Base-by-base conservation (phyloP, 306 rosid genomes). In the Lagenaria siceraria region DNA sequence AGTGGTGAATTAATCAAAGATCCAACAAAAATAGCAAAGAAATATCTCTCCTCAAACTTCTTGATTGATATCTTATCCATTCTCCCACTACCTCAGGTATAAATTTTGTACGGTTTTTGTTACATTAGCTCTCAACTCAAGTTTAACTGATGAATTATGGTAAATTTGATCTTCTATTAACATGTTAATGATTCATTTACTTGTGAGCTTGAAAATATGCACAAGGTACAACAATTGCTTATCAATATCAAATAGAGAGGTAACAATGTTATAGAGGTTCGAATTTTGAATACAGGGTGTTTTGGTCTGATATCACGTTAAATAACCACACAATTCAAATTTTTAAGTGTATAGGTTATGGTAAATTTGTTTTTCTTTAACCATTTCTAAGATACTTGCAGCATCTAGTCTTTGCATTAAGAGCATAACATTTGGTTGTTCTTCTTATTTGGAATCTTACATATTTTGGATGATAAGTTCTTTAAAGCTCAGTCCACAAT, bases 31-130 rank as follows among this genome's bases (percentile, higher is more conserved):
- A 95, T 95, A 75, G 88, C 88, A 48, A 88, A 77, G 78, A 88
- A 90, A 87, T 95, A 95, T 83, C 53, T 95, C 31, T 79, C 64
- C 15, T 81, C 98, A 0, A 51, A 85, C 83, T 96, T 96, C 85
- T 76, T 89, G 76, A 81, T 95, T 55, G 99, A 92, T 80, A 60
- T 96, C 80, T 81, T 96, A 14, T 86, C 99, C 49, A 83, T 96
- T 78, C 78, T 96, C 82, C 99, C 99, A 61, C 81, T 90, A 62
- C 99, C 98, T 69, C 99, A 96, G 93, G 99, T 95, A 86, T 77
- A 40, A 51, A 18, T 24, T 69, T 33, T 21, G n/a, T 29, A 31
- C 18, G 7, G 31, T 21, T 53, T 62, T 21, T 1, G 38, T 27
- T 59, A 27, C 6, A 29, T 18, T 15, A 29, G 43, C 72, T 8